Base-by-base conservation (phyloP, 2,329 filamentous ascomycete species). In the Coniosporium tulheliwenetii region DNA sequence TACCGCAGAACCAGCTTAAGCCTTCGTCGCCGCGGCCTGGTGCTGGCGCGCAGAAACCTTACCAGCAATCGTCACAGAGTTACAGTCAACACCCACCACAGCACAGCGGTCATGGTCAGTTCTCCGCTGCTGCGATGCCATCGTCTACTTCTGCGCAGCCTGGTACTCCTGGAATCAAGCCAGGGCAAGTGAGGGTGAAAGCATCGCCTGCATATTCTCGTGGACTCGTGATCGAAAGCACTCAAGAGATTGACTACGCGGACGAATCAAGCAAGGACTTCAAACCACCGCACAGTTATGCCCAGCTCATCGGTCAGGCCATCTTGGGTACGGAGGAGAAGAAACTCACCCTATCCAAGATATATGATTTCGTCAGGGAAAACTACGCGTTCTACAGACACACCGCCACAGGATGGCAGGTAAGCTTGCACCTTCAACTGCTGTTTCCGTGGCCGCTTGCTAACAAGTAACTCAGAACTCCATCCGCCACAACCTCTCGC, bases 221-320 rank as follows among this genome's bases (percentile, higher is more conserved):
- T 30, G 67, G 67, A 30, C 56, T 71, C 39, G 62, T 70, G 55
- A 59, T 72, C 44, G 69, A 72, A 43, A 66, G 63, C 5, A 66
- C 65, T 3, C 70, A 73, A 45, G 66, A 68, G 45, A 75, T 87
- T 40, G 83, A 91, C 59, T 74, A 87, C 47, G 87, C 85, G 54
- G 70, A 79, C 30, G 87, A 96, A 48, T 75, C 79, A 29, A 85
- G 87, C 48, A 83, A 83, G 56, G 85, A 95, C 48, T 76, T 96
- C 54, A 98, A 98, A 59, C 93, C 91, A 1, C 84, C 87, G 37
- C 94, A 84, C 59, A 96, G 89, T 59, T 98, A 98, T 61, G 87
- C 91, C 2, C 85, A 93, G 56, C 77, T 98, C 68, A 98, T 98
- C 48, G 91, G 86, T 1, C 91, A 96, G 62, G 91, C 91, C 1